Conservation (phyloP, 2,329 filamentous ascomycete species). For the Monilinia fructicola region DNA sequence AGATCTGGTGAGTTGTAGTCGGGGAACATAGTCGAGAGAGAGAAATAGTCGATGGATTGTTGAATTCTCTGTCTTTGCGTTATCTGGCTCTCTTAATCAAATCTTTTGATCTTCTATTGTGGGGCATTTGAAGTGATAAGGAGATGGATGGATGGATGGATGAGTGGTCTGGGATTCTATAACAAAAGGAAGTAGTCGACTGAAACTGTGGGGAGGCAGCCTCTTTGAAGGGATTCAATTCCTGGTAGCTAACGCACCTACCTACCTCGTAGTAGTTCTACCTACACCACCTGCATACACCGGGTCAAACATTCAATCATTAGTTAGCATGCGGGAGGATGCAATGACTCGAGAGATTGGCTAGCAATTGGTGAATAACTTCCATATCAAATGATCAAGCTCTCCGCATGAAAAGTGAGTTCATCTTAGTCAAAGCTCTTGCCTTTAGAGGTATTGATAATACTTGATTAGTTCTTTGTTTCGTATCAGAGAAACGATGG, state of each 20-base stretch:
- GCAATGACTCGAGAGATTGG: conserved; percentile 7
- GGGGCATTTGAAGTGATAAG: conserved; percentile 12
- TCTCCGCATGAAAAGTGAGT: conserved; percentile 2
- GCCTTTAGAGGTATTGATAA: conserved; percentile 7
- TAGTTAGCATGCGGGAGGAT: neutral
- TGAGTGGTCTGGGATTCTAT: neutral
- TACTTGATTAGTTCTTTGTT: neutral
- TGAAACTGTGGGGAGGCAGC: neutral
- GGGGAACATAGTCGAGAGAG: conserved; percentile 30
- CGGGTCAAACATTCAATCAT: neutral
- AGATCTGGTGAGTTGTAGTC: conserved; percentile 41
- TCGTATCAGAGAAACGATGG: neutral
- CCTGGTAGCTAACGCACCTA: neutral
- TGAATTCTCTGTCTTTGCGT: conserved; percentile 7
- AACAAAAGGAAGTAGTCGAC: neutral
- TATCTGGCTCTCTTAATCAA: conserved; percentile 16
- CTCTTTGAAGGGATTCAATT: conserved; percentile 9
- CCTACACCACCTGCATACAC: neutral
- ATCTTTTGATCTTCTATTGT: neutral
- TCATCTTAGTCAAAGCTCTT: conserved; percentile 21
- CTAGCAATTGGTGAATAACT: conserved; percentile 11
- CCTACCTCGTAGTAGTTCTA: neutral
- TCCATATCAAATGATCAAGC: conserved; percentile 16
- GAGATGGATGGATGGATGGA: neutral
- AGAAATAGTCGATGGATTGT: conserved; percentile 15